A percentile compares a stretch with the other conserved stretches of the same genome.
phyloP scores from a whole-genome alignment of 139 green algal species.

The Coelastrella sp. region DNA sequence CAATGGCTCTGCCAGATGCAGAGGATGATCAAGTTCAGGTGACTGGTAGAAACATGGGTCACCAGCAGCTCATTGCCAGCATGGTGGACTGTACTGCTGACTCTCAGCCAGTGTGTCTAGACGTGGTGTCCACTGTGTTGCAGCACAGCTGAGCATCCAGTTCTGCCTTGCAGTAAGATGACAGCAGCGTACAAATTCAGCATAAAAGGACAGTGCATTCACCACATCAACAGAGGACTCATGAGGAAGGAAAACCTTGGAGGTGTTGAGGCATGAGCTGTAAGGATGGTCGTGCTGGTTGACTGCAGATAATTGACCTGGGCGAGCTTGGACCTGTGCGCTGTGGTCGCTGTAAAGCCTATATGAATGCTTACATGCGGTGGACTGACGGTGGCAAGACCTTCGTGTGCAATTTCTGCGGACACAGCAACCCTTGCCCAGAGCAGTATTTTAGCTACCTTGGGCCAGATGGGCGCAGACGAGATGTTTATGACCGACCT shows the following conservation, averaged over 20 bases:
- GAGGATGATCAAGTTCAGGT: constrained; percentile 83
- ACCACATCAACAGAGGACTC: too few species aligned
- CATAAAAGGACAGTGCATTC: too few species aligned
- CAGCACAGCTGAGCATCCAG: too few species aligned
- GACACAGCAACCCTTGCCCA: constrained; percentile 68
- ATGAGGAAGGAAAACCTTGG: too few species aligned
- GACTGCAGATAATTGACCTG: constrained; percentile 76
- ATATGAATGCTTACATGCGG: constrained; percentile 91
- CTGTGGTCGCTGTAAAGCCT: constrained; percentile 89
- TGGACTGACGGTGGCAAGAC: constrained; percentile 69
- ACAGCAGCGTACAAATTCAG: too few species aligned
- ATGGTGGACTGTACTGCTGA: too few species aligned
- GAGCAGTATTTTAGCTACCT: constrained; percentile 82
- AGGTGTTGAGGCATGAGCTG: too few species aligned
- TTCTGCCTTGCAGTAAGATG: too few species aligned
- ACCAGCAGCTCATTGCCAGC: background rate
- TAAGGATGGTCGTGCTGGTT: too few species aligned
- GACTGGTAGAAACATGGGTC: background rate
- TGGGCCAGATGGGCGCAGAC: constrained; percentile 68
- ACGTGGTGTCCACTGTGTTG: too few species aligned
- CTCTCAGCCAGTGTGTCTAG: too few species aligned
- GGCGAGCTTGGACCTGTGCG: constrained; percentile 77
- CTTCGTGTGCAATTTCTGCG: constrained; percentile 91
- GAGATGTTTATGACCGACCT: constrained; percentile 71
- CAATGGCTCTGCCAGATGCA: constrained; percentile 82